A percentile compares a stretch with the other conserved stretches of the same genome.
These are phyloP conservation scores for Ustilago tritici DNA, from an alignment of 1,284 basidiomycete species.

Conservation along the genomic window DNA sequence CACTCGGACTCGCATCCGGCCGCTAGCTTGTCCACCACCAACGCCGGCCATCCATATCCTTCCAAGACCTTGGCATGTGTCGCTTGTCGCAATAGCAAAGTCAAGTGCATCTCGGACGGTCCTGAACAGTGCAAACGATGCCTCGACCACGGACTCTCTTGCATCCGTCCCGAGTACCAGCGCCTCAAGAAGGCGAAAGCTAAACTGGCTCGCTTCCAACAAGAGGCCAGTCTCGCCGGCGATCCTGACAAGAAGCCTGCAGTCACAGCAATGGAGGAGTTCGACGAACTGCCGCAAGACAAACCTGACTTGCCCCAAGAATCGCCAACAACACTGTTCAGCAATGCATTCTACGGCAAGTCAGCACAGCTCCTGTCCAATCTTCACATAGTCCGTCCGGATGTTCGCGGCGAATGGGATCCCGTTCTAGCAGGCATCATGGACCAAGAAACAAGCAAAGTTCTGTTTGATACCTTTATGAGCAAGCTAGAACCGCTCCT, in stretches of 20 bases:
- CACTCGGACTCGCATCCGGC: conserved; percentile 1
- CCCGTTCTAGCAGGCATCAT: conserved; percentile 34
- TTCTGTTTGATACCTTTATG: conserved; percentile 45
- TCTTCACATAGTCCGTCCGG: conserved; percentile 33
- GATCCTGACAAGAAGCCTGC: conserved; percentile 5
- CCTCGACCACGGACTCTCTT: conserved; percentile 37
- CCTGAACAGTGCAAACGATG: conserved; percentile 45
- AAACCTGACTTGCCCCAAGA: conserved; percentile 20
- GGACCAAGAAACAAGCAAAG: conserved; percentile 26
- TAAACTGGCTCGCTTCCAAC: conserved; percentile 37
- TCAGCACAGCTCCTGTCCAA: conserved; percentile 36
- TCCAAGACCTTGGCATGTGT: conserved; percentile 49
- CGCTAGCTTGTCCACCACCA: conserved; percentile 1
- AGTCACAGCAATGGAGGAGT: background rate
- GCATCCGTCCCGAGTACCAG: conserved; percentile 46
- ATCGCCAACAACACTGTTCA: conserved; percentile 37
- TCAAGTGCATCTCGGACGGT: conserved; percentile 44
- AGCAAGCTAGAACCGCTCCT: conserved; percentile 39
- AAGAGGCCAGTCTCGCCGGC: conserved; percentile 17
- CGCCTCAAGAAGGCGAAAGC: conserved; percentile 45
- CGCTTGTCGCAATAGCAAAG: conserved; percentile 47
- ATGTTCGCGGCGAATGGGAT: conserved; percentile 37
- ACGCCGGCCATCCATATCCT: conserved; percentile 20
- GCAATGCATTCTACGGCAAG: conserved; percentile 36
- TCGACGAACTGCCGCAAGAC: background rate